A percentile compares a stretch with the other conserved stretches of the same genome.
Evolutionary conservation across 2,329 filamentous ascomycete genomes (phyloP).

Genomic region (Hypoxylon sp.): DNA sequence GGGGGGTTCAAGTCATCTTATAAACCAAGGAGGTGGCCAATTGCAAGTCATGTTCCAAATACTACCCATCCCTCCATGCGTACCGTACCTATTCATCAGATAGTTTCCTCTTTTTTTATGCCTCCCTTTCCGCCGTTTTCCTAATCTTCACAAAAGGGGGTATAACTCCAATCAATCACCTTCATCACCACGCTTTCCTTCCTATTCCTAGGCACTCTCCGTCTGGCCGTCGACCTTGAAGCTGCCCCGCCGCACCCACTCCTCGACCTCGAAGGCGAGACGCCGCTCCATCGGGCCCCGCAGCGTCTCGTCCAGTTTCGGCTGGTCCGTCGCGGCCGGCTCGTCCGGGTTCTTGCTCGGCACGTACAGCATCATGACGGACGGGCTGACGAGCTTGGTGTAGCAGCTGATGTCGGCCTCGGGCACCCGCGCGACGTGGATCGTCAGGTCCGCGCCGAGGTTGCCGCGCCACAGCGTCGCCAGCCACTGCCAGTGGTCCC

Average conservation of each 20-base stretch:
- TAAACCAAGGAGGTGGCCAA: slow-evolving; percentile 29
- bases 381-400: slow-evolving; percentile 69
- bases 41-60: slow-evolving; percentile 25
- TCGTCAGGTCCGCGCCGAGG: slow-evolving; percentile 81
- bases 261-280: slow-evolving; percentile 87
- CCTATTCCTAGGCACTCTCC: not conserved
- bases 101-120: not conserved
- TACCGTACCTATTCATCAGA: not conserved
- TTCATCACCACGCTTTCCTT: not conserved
- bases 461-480: slow-evolving; percentile 92
- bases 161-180: not conserved
- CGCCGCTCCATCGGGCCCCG: slow-evolving; percentile 64
- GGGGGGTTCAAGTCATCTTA: slow-evolving; percentile 32
- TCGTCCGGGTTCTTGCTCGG: slow-evolving; percentile 67
- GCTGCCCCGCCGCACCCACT: slow-evolving; percentile 73
- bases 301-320: slow-evolving; percentile 60
- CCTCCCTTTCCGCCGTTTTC: slow-evolving; percentile 3
- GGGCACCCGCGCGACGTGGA: slow-evolving; percentile 67
- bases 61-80: slow-evolving; percentile 12
- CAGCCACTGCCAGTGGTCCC: slow-evolving; percentile 99
- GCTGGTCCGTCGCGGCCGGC: not conserved
- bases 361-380: slow-evolving; percentile 67
- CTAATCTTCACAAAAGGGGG: not conserved
- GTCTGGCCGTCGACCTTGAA: slow-evolving; percentile 50
- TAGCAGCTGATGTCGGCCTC: slow-evolving; percentile 51